Percentiles rank a stretch among this genome's conserved stretches.
Conservation (phyloP, 2,329 filamentous ascomycete species). For the Zelopaecilomyces penicillatus region DNA sequence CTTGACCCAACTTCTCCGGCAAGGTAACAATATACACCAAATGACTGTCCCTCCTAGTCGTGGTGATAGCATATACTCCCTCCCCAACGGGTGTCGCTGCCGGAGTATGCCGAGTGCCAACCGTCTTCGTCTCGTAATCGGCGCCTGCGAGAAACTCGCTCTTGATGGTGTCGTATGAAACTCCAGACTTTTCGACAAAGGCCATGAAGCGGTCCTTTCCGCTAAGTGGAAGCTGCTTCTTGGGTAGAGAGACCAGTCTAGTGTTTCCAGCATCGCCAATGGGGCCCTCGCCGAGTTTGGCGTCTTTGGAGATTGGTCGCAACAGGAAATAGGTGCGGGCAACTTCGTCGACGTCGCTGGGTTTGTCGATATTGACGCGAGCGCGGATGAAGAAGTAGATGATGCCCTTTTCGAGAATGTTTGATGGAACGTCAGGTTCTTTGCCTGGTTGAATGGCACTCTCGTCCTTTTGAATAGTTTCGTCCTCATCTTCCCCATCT, state of each 20-base stretch:
- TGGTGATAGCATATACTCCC: slow-evolving; percentile 75
- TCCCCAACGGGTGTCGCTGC: slow-evolving; percentile 71
- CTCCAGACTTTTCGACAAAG: slow-evolving; percentile 70
- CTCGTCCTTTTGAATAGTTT: slow-evolving; percentile 4
- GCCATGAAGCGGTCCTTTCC: slow-evolving; percentile 65
- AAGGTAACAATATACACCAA: slow-evolving; percentile 74
- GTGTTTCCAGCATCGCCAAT: slow-evolving; percentile 49
- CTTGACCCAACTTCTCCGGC: slow-evolving; percentile 57
- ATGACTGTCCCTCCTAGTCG: slow-evolving; percentile 63
- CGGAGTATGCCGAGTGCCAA: slow-evolving; percentile 57
- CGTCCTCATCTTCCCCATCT: not conserved
- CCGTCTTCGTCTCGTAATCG: slow-evolving; percentile 70
- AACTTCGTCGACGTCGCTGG: slow-evolving; percentile 61
- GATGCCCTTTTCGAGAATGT: slow-evolving; percentile 75
- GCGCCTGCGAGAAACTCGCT: slow-evolving; percentile 58
- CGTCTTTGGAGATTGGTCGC: slow-evolving; percentile 60
- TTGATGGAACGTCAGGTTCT: slow-evolving; percentile 31
- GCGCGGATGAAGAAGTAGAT: slow-evolving; percentile 87
- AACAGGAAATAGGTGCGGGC: slow-evolving; percentile 74
- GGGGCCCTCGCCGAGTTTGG: slow-evolving; percentile 44
- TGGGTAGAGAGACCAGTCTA: slow-evolving; percentile 69
- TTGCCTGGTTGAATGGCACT: slow-evolving; percentile 12
- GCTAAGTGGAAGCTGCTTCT: slow-evolving; percentile 69
- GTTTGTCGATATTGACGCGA: slow-evolving; percentile 64
- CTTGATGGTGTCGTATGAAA: slow-evolving; percentile 60